Evolutionary conservation across 495 filamentous ascomycete genomes (phyloP).

Genomic region (Podospora conica): DNA sequence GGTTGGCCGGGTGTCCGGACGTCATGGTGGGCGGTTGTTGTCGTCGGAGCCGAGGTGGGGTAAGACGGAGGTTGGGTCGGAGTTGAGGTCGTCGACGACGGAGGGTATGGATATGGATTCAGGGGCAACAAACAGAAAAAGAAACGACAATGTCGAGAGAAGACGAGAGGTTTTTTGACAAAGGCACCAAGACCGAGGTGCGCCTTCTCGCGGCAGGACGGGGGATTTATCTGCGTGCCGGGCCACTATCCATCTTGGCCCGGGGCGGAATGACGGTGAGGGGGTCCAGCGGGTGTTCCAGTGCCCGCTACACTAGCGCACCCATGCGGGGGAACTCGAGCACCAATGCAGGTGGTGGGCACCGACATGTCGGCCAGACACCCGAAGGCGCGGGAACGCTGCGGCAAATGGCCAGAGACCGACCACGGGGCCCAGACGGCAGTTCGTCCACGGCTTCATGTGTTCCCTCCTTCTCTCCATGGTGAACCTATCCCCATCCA

Average conservation of each 20-base stretch:
- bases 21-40: slow-evolving; percentile 19
- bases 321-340: neutral
- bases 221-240: neutral
- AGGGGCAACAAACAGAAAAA: neutral
- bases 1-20: slow-evolving; percentile 19
- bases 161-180: neutral
- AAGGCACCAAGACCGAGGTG: neutral
- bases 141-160: neutral
- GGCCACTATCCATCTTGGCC: neutral
- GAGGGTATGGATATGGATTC: neutral
- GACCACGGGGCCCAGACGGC: neutral
- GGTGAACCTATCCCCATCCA: neutral
- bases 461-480: neutral
- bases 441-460: neutral
- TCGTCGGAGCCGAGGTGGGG: neutral
- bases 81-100: neutral
- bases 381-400: neutral
- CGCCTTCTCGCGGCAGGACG: neutral
- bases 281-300: neutral
- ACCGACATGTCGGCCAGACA: neutral
- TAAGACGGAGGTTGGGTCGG: neutral
- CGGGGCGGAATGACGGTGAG: neutral
- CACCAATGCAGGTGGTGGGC: neutral
- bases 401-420: neutral
- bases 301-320: neutral